Conservation (phyloP, 306 rosid species). For the Prunus salicina region DNA sequence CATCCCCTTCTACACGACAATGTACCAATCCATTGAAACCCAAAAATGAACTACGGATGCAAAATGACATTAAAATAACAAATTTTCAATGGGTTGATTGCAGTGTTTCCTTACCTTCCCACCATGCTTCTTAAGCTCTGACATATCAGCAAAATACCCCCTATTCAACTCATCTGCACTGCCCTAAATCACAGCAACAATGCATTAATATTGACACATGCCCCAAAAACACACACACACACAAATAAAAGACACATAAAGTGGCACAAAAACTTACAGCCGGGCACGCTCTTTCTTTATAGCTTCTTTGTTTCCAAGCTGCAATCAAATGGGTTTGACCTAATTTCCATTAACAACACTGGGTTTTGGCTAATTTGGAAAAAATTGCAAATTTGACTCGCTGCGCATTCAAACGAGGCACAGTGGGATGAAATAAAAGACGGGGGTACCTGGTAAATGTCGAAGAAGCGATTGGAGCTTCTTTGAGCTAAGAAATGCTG, state of each 20-base stretch:
- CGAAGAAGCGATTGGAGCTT: slow-evolving; percentile 73
- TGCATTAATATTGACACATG: slow-evolving; percentile 18
- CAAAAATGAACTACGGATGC: neutral
- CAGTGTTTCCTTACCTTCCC: slow-evolving; percentile 74
- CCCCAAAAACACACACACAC: neutral
- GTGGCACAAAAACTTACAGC: slow-evolving; percentile 52
- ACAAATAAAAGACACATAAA: neutral
- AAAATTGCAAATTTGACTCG: neutral
- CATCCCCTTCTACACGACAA: neutral
- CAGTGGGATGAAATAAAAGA: neutral
- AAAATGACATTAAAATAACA: neutral
- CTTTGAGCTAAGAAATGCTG: slow-evolving; percentile 53
- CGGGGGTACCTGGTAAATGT: slow-evolving; percentile 59
- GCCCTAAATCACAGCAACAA: slow-evolving; percentile 43
- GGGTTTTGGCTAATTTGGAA: neutral
- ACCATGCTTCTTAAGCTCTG: slow-evolving; percentile 70
- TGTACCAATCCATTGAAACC: neutral
- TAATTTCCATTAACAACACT: neutral
- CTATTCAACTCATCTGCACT: slow-evolving; percentile 88
- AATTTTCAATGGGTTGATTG: neutral
- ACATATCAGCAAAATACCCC: slow-evolving; percentile 79
- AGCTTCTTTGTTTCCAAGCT: slow-evolving; percentile 67
- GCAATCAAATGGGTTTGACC: slow-evolving; percentile 18
- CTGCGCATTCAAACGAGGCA: neutral
- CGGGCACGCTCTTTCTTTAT: slow-evolving; percentile 81